A percentile compares a stretch with the other conserved stretches of the same genome.
phyloP scores from a whole-genome alignment of 192 early-diverging fungal genomes.

The Pilobolus umbonatus region DNA sequence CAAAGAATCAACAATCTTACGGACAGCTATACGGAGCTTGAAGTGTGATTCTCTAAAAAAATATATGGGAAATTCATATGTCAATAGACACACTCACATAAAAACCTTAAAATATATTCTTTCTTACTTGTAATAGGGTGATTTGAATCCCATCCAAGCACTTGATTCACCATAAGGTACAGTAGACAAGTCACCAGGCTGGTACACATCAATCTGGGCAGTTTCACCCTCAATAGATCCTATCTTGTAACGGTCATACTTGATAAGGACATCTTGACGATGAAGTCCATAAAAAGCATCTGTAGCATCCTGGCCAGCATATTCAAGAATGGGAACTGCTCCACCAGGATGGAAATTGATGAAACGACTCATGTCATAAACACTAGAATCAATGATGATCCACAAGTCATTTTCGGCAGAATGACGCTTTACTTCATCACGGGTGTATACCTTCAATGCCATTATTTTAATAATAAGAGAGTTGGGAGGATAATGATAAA shows the following conservation, averaged over 20 bases:
- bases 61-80: neutral
- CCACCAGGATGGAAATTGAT: slow-evolving; percentile 57
- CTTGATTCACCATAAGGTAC: slow-evolving; percentile 76
- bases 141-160: slow-evolving; percentile 43
- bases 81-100: neutral
- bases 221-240: slow-evolving; percentile 53
- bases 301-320: slow-evolving; percentile 79
- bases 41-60: slow-evolving; percentile 58
- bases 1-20: slow-evolving; percentile 68
- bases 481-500: neutral
- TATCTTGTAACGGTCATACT: slow-evolving; percentile 62
- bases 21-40: slow-evolving; percentile 52
- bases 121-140: slow-evolving; percentile 33
- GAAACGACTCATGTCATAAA: slow-evolving; percentile 57
- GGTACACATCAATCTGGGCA: slow-evolving; percentile 25
- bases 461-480: neutral
- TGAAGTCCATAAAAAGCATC: slow-evolving; percentile 37
- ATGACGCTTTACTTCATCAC: slow-evolving; percentile 31
- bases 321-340: slow-evolving; percentile 57
- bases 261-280: slow-evolving; percentile 54
- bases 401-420: slow-evolving; percentile 35
- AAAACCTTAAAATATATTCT: neutral
- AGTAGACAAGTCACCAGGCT: slow-evolving; percentile 58
- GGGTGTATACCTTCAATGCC: slow-evolving; percentile 5
- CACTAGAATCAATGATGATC: slow-evolving; percentile 57